A percentile compares a stretch with the other conserved stretches of the same genome.
Evolutionary conservation across 2,329 filamentous ascomycete genomes (phyloP).

Genomic region (Cercospora sojina): DNA sequence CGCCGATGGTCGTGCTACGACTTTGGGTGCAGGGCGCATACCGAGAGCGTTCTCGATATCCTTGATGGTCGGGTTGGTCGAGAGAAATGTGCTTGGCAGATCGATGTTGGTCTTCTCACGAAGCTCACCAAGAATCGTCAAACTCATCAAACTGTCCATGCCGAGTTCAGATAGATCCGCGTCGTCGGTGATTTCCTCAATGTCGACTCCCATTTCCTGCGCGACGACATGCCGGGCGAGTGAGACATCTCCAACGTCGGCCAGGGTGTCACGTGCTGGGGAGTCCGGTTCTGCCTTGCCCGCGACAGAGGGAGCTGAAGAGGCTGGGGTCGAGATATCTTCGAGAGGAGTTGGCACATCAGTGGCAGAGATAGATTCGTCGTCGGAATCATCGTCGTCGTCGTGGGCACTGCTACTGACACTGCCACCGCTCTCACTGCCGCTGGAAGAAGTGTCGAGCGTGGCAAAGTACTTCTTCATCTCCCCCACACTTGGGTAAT

Average conservation of each 20-base stretch:
- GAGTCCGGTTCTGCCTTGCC: constrained; percentile 43
- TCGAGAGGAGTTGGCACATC: constrained; percentile 47
- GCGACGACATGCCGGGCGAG: constrained; percentile 52
- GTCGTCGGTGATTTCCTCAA: constrained; percentile 53
- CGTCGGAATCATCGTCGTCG: constrained; percentile 39
- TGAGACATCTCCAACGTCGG: constrained; percentile 44
- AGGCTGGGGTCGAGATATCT: constrained; percentile 49
- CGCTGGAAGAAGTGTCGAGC: constrained; percentile 38
- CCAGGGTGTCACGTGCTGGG: constrained; percentile 36
- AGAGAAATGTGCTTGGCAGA: constrained; percentile 56
- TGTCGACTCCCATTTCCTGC: constrained; percentile 65
- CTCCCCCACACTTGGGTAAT: constrained; percentile 59
- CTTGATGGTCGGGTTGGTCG: constrained; percentile 61
- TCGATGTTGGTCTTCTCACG: constrained; percentile 53
- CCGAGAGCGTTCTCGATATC: constrained; percentile 66
- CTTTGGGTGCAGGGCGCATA: constrained; percentile 44
- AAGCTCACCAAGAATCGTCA: constrained; percentile 53
- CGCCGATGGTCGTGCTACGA: constrained; percentile 23
- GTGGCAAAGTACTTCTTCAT: constrained; percentile 58
- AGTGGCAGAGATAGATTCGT: constrained; percentile 44
- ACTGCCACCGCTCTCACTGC: constrained; percentile 32
- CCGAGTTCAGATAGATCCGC: constrained; percentile 62
- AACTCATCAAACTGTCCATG: constrained; percentile 55
- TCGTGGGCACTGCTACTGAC: constrained; percentile 35
- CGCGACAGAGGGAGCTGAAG: constrained; percentile 47